Evolutionary conservation across 345 rosid genomes (phyloP).

Genomic region (Boechera retrofracta): DNA sequence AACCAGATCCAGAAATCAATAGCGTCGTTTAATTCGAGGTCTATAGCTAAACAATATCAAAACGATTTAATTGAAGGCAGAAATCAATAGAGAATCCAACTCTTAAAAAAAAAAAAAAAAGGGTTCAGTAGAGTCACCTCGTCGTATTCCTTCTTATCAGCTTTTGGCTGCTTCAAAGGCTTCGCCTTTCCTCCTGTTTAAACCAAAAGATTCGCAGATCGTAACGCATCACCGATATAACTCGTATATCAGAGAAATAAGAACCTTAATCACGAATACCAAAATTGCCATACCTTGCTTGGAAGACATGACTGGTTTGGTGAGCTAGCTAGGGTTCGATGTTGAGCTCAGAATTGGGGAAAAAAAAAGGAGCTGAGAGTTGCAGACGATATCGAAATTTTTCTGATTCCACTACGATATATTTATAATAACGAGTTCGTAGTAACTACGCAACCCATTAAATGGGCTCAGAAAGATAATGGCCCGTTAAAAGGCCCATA

Average conservation of each 20-base stretch:
- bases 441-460: slow-evolving; percentile 31
- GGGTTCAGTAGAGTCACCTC: slow-evolving; percentile 55
- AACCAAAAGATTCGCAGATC: slow-evolving; percentile 16
- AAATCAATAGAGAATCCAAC: slow-evolving; percentile 2
- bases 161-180: slow-evolving; percentile 84
- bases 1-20: slow-evolving; percentile 18
- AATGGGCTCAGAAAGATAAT: background rate
- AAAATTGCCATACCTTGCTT: slow-evolving; percentile 35
- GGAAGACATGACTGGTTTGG: slow-evolving; percentile 35
- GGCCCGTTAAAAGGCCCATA: background rate
- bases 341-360: slow-evolving; percentile 28
- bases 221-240: background rate
- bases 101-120: background rate
- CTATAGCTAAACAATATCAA: background rate
- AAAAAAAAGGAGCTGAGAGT: background rate
- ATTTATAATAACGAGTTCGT: slow-evolving; percentile 32
- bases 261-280: background rate
- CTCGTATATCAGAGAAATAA: background rate
- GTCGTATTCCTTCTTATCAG: slow-evolving; percentile 52
- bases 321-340: slow-evolving; percentile 38
- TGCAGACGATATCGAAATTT: background rate
- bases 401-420: background rate
- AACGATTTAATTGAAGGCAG: background rate
- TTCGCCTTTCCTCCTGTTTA: slow-evolving; percentile 77
- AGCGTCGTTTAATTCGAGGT: background rate